A percentile compares a stretch with the other conserved stretches of the same genome.
Conservation (phyloP, 2,329 filamentous ascomycete genomes). For the Aaosphaeria pasadenensis region DNA sequence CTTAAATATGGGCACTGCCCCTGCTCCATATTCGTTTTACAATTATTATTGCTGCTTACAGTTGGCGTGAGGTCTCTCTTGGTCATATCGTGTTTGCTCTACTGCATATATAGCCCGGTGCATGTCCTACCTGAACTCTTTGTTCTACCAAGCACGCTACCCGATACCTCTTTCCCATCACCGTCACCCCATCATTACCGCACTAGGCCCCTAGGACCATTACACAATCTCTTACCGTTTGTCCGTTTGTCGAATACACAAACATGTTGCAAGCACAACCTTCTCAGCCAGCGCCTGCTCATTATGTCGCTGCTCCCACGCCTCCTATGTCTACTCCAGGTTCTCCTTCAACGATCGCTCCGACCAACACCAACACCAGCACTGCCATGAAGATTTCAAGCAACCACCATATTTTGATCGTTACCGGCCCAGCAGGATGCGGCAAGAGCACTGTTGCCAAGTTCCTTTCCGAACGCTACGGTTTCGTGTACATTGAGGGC, state of each 20-base stretch:
- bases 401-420: constrained; percentile 50
- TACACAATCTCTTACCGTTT: neutral
- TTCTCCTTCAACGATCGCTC: constrained; percentile 18
- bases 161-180: neutral
- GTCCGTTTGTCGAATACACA: neutral
- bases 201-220: neutral
- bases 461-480: constrained; percentile 42
- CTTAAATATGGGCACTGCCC: constrained; percentile 22
- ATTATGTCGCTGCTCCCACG: constrained; percentile 29
- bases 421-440: constrained; percentile 53
- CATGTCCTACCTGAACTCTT: constrained; percentile 9
- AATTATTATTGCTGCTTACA: constrained; percentile 19
- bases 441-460: constrained; percentile 54
- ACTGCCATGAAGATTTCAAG: constrained; percentile 27
- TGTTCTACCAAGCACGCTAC: constrained; percentile 1
- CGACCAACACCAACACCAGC: constrained; percentile 8
- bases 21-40: constrained; percentile 10
- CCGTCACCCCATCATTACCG: neutral
- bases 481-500: constrained; percentile 50
- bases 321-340: constrained; percentile 25
- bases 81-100: constrained; percentile 13
- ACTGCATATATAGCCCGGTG: constrained; percentile 18
- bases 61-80: constrained; percentile 9
- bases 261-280: constrained; percentile 35
- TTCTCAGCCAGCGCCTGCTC: constrained; percentile 19